Evolutionary conservation across 2,329 filamentous ascomycete species (phyloP), one percentile per base, ranked within the genome.

Genomic region (Emergomyces pasteurianus): DNA sequence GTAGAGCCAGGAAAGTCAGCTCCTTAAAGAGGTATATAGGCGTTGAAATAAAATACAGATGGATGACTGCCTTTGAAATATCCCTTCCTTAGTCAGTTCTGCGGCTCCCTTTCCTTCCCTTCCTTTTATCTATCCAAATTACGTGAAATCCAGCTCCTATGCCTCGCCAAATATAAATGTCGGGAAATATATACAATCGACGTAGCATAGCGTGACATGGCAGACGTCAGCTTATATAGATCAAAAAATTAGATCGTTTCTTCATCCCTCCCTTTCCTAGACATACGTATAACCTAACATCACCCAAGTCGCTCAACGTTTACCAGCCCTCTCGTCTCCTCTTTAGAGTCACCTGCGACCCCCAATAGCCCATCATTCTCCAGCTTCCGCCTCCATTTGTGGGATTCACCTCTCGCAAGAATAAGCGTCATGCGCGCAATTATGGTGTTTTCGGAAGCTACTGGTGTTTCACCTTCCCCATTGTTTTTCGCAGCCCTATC

Each of bases 331-430:
- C 47, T 55, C 49, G 14, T 52, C 12, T 50, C 26, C 14, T 42
- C 42, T 31, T 9, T 28, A 38, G 18, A 50, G 6, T 59, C 59
- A 52, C 49, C 61, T 28, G 61, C 59, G 23, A 63, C 34, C 18
- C 47, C 43, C 2, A 79, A 65, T 54, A 77, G 65, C 2, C 69
- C 70, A 3, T 74, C 75, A 0, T 67, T 68, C 62, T 79, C 73
- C 43, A 80, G 67, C 66, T 74, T 77, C 69, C 77, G 77, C 67
- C 74, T 78, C 78, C 78, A 80, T 66, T 79, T 79, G 14, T 64
- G 69, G 3, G 76, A 76, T 65, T 80, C 78, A 60, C 76, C 74
- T 58, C 78, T 69, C 2, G 78, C 78, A 42, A 79, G 67, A 16
- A 80, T 78, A 40, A 80, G 69, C 0, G 78, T 80, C 61, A 80